Percentiles rank a stretch among this genome's conserved stretches.
These are phyloP conservation scores for Annulohypoxylon truncatum DNA, from an alignment of 2,329 filamentous ascomycete genomes.

Conservation along the genomic window DNA sequence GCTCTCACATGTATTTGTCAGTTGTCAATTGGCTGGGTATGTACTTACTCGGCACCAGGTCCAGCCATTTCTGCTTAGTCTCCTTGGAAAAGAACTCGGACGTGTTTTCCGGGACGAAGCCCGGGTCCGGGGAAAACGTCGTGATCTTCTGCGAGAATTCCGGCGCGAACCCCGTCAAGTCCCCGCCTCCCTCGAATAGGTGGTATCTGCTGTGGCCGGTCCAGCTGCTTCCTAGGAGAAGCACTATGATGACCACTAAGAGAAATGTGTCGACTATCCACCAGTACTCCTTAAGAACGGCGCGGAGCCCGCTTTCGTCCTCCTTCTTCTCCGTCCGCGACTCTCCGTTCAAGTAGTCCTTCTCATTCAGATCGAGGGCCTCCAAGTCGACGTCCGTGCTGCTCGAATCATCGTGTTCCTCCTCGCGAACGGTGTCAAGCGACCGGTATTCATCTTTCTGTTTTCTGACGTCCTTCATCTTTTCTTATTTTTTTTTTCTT, in stretches of 20 bases:
- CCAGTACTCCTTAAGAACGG: slow-evolving; percentile 41
- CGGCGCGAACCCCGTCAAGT: slow-evolving; percentile 56
- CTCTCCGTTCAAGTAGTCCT: slow-evolving; percentile 45
- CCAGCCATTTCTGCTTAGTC: slow-evolving; percentile 52
- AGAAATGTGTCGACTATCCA: slow-evolving; percentile 53
- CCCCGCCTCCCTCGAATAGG: slow-evolving; percentile 51
- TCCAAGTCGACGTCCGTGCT: slow-evolving; percentile 44
- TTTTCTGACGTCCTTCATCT: slow-evolving; percentile 34
- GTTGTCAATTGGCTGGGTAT: slow-evolving; percentile 5
- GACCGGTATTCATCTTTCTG: slow-evolving; percentile 27
- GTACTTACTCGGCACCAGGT: slow-evolving; percentile 53
- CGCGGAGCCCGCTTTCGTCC: slow-evolving; percentile 28
- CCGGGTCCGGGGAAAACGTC: slow-evolving; percentile 53
- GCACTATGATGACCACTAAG: slow-evolving; percentile 51
- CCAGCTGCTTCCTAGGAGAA: slow-evolving; percentile 51
- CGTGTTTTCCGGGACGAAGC: slow-evolving; percentile 54
- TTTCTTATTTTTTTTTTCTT: not conserved
- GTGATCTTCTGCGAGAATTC: slow-evolving; percentile 55
- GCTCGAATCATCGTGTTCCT: slow-evolving; percentile 45
- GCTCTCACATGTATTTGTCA: not conserved
- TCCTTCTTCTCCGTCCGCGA: slow-evolving; percentile 19
- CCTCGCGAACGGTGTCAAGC: slow-evolving; percentile 34
- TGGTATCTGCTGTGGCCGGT: slow-evolving; percentile 34
- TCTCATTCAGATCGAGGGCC: slow-evolving; percentile 47
- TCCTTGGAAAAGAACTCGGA: slow-evolving; percentile 54